A percentile compares a stretch with the other conserved stretches of the same genome.
Conservation (phyloP, 1,139 yeast genomes). For the Sugiyamaella pinicola region DNA sequence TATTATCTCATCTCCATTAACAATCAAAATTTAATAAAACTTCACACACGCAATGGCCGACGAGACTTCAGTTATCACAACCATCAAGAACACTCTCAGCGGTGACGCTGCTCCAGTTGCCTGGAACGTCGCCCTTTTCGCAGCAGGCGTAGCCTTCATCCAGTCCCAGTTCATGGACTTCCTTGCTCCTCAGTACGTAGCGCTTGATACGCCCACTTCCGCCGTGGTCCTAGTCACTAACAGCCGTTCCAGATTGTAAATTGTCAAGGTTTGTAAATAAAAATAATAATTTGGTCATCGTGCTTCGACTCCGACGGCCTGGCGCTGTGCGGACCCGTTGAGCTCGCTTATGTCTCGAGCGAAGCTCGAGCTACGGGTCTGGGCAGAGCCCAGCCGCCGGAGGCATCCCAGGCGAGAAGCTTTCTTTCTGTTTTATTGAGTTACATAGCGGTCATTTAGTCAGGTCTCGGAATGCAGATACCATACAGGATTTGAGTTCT, state of each 20-base stretch:
- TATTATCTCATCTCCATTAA: background rate
- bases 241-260: background rate
- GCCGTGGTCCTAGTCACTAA: background rate
- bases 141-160: constrained; percentile 45
- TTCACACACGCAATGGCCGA: constrained; percentile 29
- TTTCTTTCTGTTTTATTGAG: background rate
- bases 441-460: constrained; percentile 13
- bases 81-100: constrained; percentile 27
- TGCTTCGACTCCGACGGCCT: background rate
- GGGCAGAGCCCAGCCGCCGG: constrained; percentile 16
- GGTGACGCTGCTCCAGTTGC: constrained; percentile 35
- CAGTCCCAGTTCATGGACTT: constrained; percentile 45
- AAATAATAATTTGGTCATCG: background rate
- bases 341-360: background rate
- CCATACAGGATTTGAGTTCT: constrained; percentile 69
- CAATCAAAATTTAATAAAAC: background rate
- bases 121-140: constrained; percentile 40
- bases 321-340: background rate
- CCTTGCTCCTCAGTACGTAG: constrained; percentile 45
- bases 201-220: background rate
- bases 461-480: constrained; percentile 67
- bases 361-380: constrained; percentile 4
- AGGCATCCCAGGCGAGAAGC: background rate
- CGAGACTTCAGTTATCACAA: constrained; percentile 25
- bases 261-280: constrained; percentile 1